These are phyloP conservation scores for Ascochyta pisi DNA, from an alignment of 2,329 filamentous ascomycete genomes.

Conservation along the genomic window DNA sequence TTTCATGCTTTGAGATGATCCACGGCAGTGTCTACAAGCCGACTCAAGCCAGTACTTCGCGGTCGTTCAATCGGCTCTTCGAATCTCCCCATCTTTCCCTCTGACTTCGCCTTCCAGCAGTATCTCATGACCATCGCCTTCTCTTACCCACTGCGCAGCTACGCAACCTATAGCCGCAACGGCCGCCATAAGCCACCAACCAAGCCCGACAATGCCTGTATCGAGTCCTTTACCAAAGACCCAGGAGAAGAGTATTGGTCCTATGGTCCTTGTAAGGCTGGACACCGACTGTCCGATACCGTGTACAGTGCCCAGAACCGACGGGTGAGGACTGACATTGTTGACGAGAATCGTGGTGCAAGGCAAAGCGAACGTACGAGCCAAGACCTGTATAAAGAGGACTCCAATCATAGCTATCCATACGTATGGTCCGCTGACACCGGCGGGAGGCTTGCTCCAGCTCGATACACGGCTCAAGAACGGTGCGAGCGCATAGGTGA, in stretches of 20 bases:
- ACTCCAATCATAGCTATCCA: constrained; percentile 54
- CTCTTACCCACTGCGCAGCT: constrained; percentile 63
- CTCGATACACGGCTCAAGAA: constrained; percentile 54
- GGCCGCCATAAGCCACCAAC: constrained; percentile 63
- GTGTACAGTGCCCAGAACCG: constrained; percentile 63
- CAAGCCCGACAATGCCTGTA: constrained; percentile 63
- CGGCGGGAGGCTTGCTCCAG: constrained; percentile 46
- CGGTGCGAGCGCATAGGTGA: constrained; percentile 53
- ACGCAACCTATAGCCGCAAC: constrained; percentile 59
- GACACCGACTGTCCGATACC: constrained; percentile 66
- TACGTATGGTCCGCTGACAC: constrained; percentile 50
- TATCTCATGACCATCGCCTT: constrained; percentile 71
- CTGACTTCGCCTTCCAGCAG: constrained; percentile 68
- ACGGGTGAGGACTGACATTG: constrained; percentile 61
- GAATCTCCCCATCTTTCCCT: constrained; percentile 41
- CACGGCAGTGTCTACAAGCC: background rate
- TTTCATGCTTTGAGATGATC: background rate
- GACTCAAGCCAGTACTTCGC: background rate
- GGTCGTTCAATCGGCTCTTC: constrained; percentile 4
- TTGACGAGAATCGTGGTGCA: constrained; percentile 61
- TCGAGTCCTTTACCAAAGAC: constrained; percentile 66
- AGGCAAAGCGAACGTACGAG: constrained; percentile 61
- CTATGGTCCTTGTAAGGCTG: constrained; percentile 65
- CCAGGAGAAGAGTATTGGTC: constrained; percentile 66
- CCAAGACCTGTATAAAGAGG: constrained; percentile 54